A percentile compares a stretch with the other conserved stretches of the same genome.
Evolutionary conservation across 768 basidiomycete genomes (phyloP).

Genomic region (Mycena maculata): DNA sequence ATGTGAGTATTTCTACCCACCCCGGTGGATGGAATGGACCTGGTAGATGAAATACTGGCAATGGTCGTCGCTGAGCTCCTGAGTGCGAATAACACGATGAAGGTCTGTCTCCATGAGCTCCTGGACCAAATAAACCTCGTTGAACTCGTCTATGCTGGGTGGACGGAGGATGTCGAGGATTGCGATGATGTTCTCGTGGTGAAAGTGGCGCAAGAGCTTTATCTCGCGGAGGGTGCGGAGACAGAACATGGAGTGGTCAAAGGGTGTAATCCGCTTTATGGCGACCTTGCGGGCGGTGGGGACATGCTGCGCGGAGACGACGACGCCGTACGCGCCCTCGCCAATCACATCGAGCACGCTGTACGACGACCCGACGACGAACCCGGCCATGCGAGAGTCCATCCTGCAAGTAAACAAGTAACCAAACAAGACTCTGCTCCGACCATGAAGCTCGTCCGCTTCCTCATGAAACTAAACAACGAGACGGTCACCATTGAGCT

Average conservation of each 20-base stretch:
- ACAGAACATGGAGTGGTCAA: slow-evolving; percentile 95
- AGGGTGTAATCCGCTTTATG: slow-evolving; percentile 95
- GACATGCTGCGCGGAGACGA: slow-evolving; percentile 83
- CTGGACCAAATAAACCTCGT: slow-evolving; percentile 79
- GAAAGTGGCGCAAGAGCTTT: slow-evolving; percentile 91
- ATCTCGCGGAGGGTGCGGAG: slow-evolving; percentile 88
- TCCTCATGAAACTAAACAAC: slow-evolving; percentile 99
- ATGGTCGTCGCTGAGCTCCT: slow-evolving; percentile 94
- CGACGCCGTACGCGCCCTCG: slow-evolving; percentile 95
- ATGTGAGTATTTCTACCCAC: slow-evolving; percentile 17
- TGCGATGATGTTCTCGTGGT: slow-evolving; percentile 91
- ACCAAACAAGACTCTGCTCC: not conserved
- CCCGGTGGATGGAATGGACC: slow-evolving; percentile 51
- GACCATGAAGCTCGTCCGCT: slow-evolving; percentile 48
- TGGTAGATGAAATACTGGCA: slow-evolving; percentile 99
- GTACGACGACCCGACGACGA: slow-evolving; percentile 68
- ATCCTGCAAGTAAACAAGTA: slow-evolving; percentile 23
- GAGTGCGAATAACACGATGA: slow-evolving; percentile 95
- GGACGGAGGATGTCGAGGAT: slow-evolving; percentile 95
- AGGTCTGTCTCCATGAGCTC: slow-evolving; percentile 95
- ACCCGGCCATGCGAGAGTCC: slow-evolving; percentile 51
- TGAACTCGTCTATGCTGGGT: slow-evolving; percentile 78
- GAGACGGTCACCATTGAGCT: slow-evolving; percentile 98
- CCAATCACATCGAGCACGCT: slow-evolving; percentile 87
- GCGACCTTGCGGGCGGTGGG: slow-evolving; percentile 88